phyloP scores from a whole-genome alignment of 2,329 filamentous ascomycete genomes.

The Coleophoma cylindrospora region DNA sequence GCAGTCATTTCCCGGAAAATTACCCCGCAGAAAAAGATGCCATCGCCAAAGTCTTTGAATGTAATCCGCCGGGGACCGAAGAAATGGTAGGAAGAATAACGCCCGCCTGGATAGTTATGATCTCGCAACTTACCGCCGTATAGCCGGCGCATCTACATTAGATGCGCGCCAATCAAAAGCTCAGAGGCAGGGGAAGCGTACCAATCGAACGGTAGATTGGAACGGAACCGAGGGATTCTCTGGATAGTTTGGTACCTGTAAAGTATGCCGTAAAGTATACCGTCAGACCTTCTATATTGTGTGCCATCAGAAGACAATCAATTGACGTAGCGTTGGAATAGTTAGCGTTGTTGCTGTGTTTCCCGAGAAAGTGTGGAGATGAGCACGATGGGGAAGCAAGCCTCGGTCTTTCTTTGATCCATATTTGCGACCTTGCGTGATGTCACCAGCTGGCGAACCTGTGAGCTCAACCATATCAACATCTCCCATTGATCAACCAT shows the following conservation, averaged over 20 bases:
- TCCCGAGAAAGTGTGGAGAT: too few species aligned
- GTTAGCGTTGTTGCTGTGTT: too few species aligned
- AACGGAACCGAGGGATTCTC: too few species aligned
- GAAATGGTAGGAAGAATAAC: slow-evolving; percentile 3
- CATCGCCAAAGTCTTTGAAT: not conserved
- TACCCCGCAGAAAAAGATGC: slow-evolving; percentile 7
- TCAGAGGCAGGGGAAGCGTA: slow-evolving; percentile 4
- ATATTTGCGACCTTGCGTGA: not conserved
- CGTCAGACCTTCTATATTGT: too few species aligned
- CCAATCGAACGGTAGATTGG: not conserved
- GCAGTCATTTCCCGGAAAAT: slow-evolving; percentile 6
- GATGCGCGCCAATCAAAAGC: slow-evolving; percentile 12
- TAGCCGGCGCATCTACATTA: not conserved
- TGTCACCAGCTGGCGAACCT: slow-evolving; percentile 1
- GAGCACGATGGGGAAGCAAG: too few species aligned
- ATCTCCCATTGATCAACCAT: not conserved
- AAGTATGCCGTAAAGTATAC: too few species aligned
- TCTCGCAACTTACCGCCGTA: not conserved
- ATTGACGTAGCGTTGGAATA: too few species aligned
- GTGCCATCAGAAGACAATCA: too few species aligned
- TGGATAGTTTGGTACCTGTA: not conserved
- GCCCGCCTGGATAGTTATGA: not conserved
- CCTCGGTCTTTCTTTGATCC: too few species aligned
- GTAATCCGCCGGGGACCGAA: slow-evolving; percentile 3
- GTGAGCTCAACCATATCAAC: too few species aligned